Evolutionary conservation across 768 basidiomycete species (phyloP).

Genomic region (Butyriboletus loyo): DNA sequence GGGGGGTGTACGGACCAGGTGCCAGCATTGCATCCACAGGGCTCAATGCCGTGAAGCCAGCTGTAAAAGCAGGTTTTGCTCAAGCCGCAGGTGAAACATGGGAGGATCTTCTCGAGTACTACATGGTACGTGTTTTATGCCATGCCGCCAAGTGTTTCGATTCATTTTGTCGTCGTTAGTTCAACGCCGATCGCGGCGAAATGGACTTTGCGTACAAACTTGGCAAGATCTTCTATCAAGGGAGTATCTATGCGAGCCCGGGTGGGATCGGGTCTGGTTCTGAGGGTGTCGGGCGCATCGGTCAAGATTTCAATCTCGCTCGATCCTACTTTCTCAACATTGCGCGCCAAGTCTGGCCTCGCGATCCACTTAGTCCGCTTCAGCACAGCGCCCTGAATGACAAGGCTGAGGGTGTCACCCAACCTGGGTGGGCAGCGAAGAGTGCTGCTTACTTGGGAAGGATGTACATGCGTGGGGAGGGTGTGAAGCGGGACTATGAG

Average conservation of each 20-base stretch:
- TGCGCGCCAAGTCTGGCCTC: constrained; percentile 83
- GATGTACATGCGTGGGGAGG: constrained; percentile 94
- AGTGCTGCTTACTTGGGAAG: constrained; percentile 88
- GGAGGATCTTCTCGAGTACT: constrained; percentile 91
- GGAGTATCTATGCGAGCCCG: constrained; percentile 76
- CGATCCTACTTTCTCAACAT: constrained; percentile 81
- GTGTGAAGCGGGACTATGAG: constrained; percentile 70
- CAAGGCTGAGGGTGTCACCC: constrained; percentile 51
- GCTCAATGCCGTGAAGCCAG: constrained; percentile 62
- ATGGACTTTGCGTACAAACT: constrained; percentile 86
- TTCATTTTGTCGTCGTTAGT: constrained; percentile 45
- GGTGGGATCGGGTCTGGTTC: constrained; percentile 86
- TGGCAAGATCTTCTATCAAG: constrained; percentile 96
- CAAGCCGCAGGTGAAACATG: constrained; percentile 90
- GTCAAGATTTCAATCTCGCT: constrained; percentile 74
- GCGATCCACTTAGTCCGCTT: constrained; percentile 62
- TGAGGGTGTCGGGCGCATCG: constrained; percentile 89
- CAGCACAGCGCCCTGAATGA: constrained; percentile 38
- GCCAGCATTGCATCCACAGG: constrained; percentile 93
- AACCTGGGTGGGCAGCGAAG: constrained; percentile 64
- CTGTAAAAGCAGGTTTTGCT: constrained; percentile 80
- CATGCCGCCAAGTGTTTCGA: not conserved
- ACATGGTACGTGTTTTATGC: constrained; percentile 52
- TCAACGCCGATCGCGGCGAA: constrained; percentile 92
- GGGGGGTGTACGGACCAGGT: constrained; percentile 93